A percentile compares a stretch with the other conserved stretches of the same genome.
Evolutionary conservation across 1,139 yeast genomes (phyloP).

Genomic region (Arxiozyma heterogenica): DNA sequence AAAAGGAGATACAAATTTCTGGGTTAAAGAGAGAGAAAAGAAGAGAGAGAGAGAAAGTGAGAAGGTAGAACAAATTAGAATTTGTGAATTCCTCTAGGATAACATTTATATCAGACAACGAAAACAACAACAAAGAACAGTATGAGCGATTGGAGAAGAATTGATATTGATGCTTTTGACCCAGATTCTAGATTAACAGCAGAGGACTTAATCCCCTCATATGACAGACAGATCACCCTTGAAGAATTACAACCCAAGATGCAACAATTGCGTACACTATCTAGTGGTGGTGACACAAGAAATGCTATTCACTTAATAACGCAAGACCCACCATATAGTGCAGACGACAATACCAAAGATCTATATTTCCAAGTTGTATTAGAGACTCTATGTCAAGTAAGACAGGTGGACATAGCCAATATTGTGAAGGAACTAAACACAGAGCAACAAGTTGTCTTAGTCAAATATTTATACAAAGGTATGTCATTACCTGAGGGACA

Average conservation of each 20-base stretch:
- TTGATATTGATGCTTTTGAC: constrained; percentile 85
- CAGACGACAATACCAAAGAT: constrained; percentile 38
- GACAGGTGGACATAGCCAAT: constrained; percentile 59
- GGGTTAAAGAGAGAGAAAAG: neutral
- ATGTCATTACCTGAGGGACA: constrained; percentile 73
- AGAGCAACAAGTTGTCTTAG: constrained; percentile 67
- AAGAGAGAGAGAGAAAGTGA: neutral
- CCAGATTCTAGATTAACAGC: constrained; percentile 61
- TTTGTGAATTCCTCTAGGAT: neutral
- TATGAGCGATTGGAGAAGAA: constrained; percentile 51
- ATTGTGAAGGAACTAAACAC: constrained; percentile 50
- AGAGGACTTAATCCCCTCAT: constrained; percentile 54
- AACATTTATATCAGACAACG: neutral
- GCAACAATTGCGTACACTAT: constrained; percentile 49
- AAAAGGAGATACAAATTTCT: neutral
- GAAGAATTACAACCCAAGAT: constrained; percentile 50
- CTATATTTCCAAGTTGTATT: constrained; percentile 51
- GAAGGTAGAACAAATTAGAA: neutral
- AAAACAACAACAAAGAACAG: neutral
- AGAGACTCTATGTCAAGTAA: constrained; percentile 65
- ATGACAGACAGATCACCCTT: constrained; percentile 35
- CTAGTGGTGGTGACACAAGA: constrained; percentile 63
- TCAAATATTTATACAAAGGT: constrained; percentile 79
- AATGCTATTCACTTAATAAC: constrained; percentile 60
- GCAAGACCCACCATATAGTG: constrained; percentile 75